A percentile compares a stretch with the other conserved stretches of the same genome.
Evolutionary conservation across 2,329 filamentous ascomycete species (phyloP).

Genomic region (Alternaria sp.): DNA sequence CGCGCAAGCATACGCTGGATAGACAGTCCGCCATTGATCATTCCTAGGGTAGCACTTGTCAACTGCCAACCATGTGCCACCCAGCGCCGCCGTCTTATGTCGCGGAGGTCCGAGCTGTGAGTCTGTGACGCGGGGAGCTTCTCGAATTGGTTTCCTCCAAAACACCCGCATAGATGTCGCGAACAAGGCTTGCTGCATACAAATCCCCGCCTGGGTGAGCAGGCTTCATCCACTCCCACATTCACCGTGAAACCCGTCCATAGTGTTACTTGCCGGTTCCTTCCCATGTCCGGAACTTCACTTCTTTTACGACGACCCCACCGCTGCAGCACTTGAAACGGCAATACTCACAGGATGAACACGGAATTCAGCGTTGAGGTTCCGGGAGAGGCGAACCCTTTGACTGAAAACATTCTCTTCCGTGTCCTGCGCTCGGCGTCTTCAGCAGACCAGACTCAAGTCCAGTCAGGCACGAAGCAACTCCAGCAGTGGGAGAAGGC

Average conservation of each 20-base stretch:
- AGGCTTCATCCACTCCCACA: slow-evolving; percentile 18
- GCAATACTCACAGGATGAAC: slow-evolving; percentile 35
- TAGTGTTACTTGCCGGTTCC: background rate
- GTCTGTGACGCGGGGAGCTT: slow-evolving; percentile 37
- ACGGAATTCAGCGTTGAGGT: slow-evolving; percentile 65
- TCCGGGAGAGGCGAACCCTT: slow-evolving; percentile 75
- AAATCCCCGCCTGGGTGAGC: slow-evolving; percentile 42
- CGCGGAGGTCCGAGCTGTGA: slow-evolving; percentile 28
- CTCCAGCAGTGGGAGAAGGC: slow-evolving; percentile 61
- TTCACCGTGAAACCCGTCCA: background rate
- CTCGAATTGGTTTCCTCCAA: slow-evolving; percentile 12
- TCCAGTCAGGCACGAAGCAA: slow-evolving; percentile 63
- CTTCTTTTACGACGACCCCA: slow-evolving; percentile 22
- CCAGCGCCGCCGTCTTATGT: slow-evolving; percentile 12
- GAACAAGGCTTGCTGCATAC: slow-evolving; percentile 20
- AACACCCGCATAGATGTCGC: slow-evolving; percentile 23
- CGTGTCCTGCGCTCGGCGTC: slow-evolving; percentile 60
- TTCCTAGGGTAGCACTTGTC: background rate
- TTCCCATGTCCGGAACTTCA: background rate
- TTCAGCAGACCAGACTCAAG: slow-evolving; percentile 58
- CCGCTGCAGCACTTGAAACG: slow-evolving; percentile 17
- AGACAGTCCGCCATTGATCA: background rate
- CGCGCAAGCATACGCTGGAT: background rate
- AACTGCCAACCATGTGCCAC: slow-evolving; percentile 2
- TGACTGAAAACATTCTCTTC: slow-evolving; percentile 58